phyloP scores from a whole-genome alignment of 495 filamentous ascomycete species.

The Xylaria nigripes region DNA sequence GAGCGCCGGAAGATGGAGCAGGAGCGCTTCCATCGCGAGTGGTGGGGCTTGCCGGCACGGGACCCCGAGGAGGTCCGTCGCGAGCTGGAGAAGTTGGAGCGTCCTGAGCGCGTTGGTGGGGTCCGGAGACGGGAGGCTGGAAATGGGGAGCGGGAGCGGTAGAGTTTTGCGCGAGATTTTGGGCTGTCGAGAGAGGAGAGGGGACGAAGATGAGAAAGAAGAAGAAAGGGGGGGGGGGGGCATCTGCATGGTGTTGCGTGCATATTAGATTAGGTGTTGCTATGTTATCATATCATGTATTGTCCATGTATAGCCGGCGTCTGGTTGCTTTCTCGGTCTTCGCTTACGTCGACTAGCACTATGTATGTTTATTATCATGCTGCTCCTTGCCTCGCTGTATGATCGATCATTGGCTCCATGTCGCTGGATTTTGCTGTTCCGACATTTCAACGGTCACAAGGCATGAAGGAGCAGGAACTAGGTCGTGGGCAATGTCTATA shows the following conservation, averaged over 20 bases:
- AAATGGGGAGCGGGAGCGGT: conserved; percentile 1
- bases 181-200: background rate
- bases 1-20: conserved; percentile 46
- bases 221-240: background rate
- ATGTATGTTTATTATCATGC: too few species aligned
- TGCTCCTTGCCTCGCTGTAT: too few species aligned
- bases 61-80: conserved; percentile 33
- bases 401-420: too few species aligned
- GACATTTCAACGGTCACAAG: too few species aligned
- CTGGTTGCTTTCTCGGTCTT: conserved; percentile 14
- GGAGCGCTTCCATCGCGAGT: conserved; percentile 51
- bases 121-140: conserved; percentile 7
- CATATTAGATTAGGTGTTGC: background rate
- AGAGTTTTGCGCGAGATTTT: background rate
- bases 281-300: background rate
- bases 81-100: conserved; percentile 32
- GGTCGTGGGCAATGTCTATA: too few species aligned
- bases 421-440: too few species aligned
- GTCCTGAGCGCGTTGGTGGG: conserved; percentile 34
- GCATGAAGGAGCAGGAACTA: too few species aligned
- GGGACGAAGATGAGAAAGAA: conserved; percentile 1
- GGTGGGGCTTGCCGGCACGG: conserved; percentile 49
- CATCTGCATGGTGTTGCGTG: background rate
- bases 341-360: too few species aligned
- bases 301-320: conserved; percentile 18